These are phyloP conservation scores for Melanopsichium pennsylvanicum DNA, from an alignment of 1,284 basidiomycete genomes.

Conservation along the genomic window DNA sequence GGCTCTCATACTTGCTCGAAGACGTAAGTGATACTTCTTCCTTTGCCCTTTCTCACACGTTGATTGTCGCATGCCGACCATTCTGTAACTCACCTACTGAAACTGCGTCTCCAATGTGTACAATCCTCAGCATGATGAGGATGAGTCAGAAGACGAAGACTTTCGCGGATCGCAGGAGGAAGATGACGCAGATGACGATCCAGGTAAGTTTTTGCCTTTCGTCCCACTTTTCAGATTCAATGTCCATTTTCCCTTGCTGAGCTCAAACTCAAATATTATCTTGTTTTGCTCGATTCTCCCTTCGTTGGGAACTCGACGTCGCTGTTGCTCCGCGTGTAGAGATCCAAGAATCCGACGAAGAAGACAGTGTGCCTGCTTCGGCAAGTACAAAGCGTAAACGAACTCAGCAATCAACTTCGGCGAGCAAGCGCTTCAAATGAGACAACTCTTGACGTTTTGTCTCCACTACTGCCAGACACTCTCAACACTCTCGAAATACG, in stretches of 20 bases:
- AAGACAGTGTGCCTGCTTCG: conserved; percentile 28
- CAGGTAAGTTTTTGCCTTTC: conserved; percentile 9
- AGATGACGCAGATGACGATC: conserved; percentile 36
- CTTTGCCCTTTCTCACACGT: no score
- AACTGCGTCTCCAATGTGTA: no score
- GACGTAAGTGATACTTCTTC: conserved; percentile 11
- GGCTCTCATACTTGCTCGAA: conserved; percentile 29
- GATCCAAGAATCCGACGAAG: conserved; percentile 36
- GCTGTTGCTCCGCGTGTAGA: no score
- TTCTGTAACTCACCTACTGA: no score
- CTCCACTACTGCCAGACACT: neutral
- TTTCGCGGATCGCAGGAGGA: conserved; percentile 31
- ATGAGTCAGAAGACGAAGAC: conserved; percentile 34
- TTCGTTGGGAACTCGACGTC: no score
- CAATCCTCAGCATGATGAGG: conserved; percentile 23
- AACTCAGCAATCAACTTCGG: neutral
- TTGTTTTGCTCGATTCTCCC: no score
- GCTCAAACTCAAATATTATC: no score
- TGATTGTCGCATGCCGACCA: no score
- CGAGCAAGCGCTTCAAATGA: conserved; percentile 9
- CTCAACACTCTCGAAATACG: no score
- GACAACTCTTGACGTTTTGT: neutral
- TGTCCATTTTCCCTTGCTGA: no score
- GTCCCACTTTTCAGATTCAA: no score
- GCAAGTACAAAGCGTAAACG: conserved; percentile 21